These are phyloP conservation scores for Metschnikowia peoriensis DNA, from an alignment of 805 yeast genomes.

Conservation along the genomic window DNA sequence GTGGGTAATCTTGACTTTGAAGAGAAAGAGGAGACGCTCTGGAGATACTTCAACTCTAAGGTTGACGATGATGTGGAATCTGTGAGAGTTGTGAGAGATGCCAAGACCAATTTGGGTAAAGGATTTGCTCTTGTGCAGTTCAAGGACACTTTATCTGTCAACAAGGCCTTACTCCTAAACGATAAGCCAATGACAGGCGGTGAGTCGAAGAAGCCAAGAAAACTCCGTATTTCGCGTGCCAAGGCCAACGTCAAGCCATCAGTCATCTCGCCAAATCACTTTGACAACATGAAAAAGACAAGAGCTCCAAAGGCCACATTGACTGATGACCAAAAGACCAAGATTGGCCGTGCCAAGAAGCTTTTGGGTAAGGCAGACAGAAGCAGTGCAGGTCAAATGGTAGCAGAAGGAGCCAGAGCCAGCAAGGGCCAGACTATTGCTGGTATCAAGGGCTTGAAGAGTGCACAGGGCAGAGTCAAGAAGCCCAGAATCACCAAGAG, in stretches of 20 bases:
- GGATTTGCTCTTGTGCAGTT: conserved; percentile 97
- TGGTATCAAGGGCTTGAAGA: conserved; percentile 60
- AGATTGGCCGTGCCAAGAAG: conserved; percentile 74
- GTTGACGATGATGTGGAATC: conserved; percentile 63
- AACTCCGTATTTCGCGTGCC: conserved; percentile 71
- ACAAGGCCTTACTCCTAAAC: conserved; percentile 75
- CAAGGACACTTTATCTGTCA: conserved; percentile 66
- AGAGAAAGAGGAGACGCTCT: conserved; percentile 83
- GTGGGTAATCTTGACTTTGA: conserved; percentile 94
- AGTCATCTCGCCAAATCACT: conserved; percentile 42
- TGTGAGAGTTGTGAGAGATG: conserved; percentile 87
- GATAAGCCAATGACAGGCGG: conserved; percentile 50
- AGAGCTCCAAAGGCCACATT: conserved; percentile 32
- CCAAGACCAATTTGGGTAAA: conserved; percentile 92
- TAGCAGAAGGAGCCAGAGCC: conserved; percentile 77
- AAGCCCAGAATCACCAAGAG: conserved; percentile 61
- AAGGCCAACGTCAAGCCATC: conserved; percentile 42
- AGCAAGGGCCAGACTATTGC: conserved; percentile 58
- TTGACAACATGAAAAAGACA: conserved; percentile 32
- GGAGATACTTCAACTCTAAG: conserved; percentile 67
- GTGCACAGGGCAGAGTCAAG: conserved; percentile 40
- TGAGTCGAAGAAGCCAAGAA: conserved; percentile 45
- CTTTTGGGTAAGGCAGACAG: conserved; percentile 79
- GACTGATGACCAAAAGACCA: conserved; percentile 68
- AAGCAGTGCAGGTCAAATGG: conserved; percentile 59